phyloP scores from a whole-genome alignment of 257 asterid species.

The Przewalskia tangutica region DNA sequence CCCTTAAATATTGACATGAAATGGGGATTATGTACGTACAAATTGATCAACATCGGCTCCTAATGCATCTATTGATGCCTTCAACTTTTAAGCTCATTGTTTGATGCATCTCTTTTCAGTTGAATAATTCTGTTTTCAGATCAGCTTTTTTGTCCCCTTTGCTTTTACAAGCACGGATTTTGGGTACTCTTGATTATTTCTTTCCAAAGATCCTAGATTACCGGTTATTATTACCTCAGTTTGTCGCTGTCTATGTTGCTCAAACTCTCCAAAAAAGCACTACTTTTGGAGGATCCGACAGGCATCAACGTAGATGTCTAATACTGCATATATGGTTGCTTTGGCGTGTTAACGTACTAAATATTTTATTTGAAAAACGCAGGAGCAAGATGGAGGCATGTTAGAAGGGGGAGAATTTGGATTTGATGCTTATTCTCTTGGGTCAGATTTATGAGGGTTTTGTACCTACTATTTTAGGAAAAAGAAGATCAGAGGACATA shows the following conservation, averaged over 20 bases:
- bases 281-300: neutral
- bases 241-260: neutral
- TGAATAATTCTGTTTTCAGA: neutral
- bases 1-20: neutral
- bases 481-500: neutral
- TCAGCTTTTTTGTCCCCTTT: neutral
- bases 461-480: neutral
- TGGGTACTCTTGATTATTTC: neutral
- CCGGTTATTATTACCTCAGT: neutral
- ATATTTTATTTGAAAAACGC: conserved; percentile 15
- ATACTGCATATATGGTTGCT: neutral
- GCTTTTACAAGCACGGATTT: neutral
- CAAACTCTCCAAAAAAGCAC: neutral
- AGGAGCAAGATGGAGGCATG: conserved; percentile 56
- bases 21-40: neutral
- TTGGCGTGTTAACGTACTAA: neutral
- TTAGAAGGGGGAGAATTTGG: conserved; percentile 49
- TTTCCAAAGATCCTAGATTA: neutral
- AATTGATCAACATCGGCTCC: neutral
- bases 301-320: neutral
- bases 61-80: neutral
- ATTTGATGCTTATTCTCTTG: conserved; percentile 43
- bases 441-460: conserved; percentile 31
- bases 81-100: neutral
- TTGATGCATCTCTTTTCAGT: neutral